phyloP scores from a whole-genome alignment of 2,329 filamentous ascomycete species.

The Leptographium flavum region DNA sequence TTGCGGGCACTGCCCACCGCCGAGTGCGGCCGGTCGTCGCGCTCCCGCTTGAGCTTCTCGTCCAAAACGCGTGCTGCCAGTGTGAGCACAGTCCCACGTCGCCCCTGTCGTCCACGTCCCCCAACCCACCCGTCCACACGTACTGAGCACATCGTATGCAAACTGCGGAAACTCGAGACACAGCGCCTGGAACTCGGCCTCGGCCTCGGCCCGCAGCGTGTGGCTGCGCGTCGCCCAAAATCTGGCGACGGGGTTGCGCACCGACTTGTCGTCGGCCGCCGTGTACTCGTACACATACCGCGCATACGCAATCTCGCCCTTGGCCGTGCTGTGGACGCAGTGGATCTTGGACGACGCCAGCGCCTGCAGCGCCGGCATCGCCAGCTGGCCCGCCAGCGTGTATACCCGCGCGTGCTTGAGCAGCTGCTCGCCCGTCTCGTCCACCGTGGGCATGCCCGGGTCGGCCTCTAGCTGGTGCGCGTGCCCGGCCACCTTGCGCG shows the following conservation, averaged over 20 bases:
- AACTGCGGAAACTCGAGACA: constrained; percentile 87
- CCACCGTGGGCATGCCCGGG: constrained; percentile 47
- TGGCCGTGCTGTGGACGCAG: constrained; percentile 73
- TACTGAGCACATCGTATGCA: constrained; percentile 81
- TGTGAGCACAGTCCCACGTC: too few relatives aligned
- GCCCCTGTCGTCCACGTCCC: too few relatives aligned
- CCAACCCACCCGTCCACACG: too few relatives aligned
- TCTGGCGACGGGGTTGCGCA: constrained; percentile 71
- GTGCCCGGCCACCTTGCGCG: constrained; percentile 47
- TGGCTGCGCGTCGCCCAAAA: constrained; percentile 80
- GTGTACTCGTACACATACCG: constrained; percentile 81
- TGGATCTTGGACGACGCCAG: constrained; percentile 85
- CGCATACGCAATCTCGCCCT: constrained; percentile 83
- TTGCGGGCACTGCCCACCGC: constrained; percentile 37
- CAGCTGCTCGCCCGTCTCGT: constrained; percentile 69
- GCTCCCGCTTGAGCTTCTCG: constrained; percentile 51
- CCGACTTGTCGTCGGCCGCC: constrained; percentile 49
- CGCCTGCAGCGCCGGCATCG: constrained; percentile 51
- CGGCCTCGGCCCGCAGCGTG: constrained; percentile 71
- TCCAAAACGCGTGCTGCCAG: constrained; percentile 44
- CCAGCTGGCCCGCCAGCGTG: constrained; percentile 71
- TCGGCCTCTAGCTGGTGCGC: constrained; percentile 53
- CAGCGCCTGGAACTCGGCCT: constrained; percentile 69
- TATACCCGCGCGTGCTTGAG: constrained; percentile 83
- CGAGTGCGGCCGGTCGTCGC: constrained; percentile 15